Base-by-base conservation (phyloP, 202 grass and related monocot species). In the Brachypodium distachyon region DNA sequence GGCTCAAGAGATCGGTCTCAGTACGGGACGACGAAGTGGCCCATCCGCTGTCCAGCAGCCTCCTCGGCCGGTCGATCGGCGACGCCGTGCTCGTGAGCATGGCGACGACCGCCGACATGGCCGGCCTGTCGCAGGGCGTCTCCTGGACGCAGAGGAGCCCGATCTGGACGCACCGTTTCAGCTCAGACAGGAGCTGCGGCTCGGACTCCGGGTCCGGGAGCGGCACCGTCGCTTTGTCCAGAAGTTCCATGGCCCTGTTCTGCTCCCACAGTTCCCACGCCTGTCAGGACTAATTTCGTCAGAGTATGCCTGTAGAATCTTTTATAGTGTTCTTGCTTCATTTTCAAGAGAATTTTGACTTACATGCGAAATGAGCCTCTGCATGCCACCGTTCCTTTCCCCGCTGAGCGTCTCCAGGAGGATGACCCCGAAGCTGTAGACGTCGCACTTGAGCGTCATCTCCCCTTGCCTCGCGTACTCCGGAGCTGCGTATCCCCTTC, bases 61-160 rank as follows among this genome's bases (percentile, higher is more conserved):
- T 76, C 26, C 13, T 62, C 0, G 58, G 69, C 17, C 5, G 37
- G 14, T 25, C 49, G 25, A 73, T 73, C 1, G 54, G 12, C 3
- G 59, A 43, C 1, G 6, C 26, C 3, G 12, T 32, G 59, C 58
- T 65, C 1, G 36, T 65, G 5, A 82, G 34, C 79, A 82, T 82
- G 4, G 37, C 9, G 8, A 82, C 58, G 4, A 82, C 25, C 19
- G 17, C 26, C 0, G 70, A 65, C 79, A 82, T 82, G 58, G 38
- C 9, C 6, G 79, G 69, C 47, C 79, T 82, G 4, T 73, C 59
- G 13, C 39, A 32, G 0, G 78, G 43, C 43, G 0, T 37, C 19
- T 81, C 67, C 10, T 81, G 55, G 22, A 72, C 43, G 7, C 79
- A 82, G 1, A 73, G 58, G 23, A 82, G 58, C 36, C 79, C 79